Evolutionary conservation across 2,329 filamentous ascomycete species (phyloP).

Genomic region (Ophiostoma perfectum): DNA sequence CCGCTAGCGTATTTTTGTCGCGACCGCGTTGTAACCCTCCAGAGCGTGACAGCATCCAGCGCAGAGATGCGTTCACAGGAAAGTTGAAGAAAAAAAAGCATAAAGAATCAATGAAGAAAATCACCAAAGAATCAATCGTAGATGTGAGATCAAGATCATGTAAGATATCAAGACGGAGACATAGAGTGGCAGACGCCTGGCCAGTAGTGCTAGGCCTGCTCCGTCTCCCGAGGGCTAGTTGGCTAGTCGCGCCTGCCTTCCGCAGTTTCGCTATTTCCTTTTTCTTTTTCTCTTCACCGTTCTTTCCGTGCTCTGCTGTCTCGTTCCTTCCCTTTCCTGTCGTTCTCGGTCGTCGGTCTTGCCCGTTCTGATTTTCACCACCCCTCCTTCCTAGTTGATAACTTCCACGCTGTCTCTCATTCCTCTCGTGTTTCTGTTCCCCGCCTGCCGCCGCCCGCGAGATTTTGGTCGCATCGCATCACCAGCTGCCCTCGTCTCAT

Average conservation of each 20-base stretch:
- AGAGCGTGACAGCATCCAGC: background rate
- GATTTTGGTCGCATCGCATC: slow-evolving; percentile 5
- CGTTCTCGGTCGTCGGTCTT: background rate
- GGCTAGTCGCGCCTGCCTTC: background rate
- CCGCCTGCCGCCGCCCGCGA: background rate
- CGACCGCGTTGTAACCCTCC: slow-evolving; percentile 24
- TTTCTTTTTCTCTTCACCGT: slow-evolving; percentile 16
- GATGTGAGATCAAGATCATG: background rate
- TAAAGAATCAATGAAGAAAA: background rate
- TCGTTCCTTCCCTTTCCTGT: slow-evolving; percentile 9
- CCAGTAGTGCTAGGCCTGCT: background rate
- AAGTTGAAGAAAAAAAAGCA: background rate
- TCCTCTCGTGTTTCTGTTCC: background rate
- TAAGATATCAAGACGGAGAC: background rate
- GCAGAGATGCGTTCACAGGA: background rate
- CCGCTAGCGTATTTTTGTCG: slow-evolving; percentile 22
- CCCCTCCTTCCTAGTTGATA: slow-evolving; percentile 10
- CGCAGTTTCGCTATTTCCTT: slow-evolving; percentile 5
- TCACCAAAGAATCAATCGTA: background rate
- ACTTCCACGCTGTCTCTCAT: background rate
- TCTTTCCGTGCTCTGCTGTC: background rate
- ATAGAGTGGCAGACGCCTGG: background rate
- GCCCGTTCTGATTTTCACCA: background rate
- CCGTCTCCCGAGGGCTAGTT: background rate
- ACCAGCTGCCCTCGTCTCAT: background rate